Evolutionary conservation across 2,329 filamentous ascomycete genomes (phyloP).

Genomic region (Podosphaera leucotricha): DNA sequence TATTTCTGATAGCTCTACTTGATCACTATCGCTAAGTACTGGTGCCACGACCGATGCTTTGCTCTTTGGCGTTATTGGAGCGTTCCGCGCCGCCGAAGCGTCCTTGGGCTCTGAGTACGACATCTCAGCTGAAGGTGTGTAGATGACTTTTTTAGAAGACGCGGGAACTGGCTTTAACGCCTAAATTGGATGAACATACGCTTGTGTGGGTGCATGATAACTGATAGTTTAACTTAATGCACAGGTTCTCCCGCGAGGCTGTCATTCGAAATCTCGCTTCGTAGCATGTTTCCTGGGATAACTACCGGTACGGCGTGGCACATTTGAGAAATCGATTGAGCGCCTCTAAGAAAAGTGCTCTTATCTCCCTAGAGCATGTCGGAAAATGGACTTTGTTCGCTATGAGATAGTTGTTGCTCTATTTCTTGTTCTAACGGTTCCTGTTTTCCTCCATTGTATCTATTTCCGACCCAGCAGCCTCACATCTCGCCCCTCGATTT

Average conservation of each 20-base stretch:
- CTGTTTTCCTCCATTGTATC: slow-evolving; percentile 53
- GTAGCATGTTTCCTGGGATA: too few species aligned
- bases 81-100: slow-evolving; percentile 1
- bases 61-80: slow-evolving; percentile 28
- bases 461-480: slow-evolving; percentile 43
- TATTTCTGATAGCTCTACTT: slow-evolving; percentile 17
- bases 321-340: neutral
- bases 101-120: neutral
- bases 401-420: neutral
- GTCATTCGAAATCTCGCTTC: neutral
- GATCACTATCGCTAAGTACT: slow-evolving; percentile 23
- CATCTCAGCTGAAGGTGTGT: neutral
- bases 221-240: neutral
- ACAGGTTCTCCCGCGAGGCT: neutral
- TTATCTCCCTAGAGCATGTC: neutral
- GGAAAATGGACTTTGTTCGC: neutral
- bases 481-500: slow-evolving; percentile 47
- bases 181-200: neutral
- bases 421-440: slow-evolving; percentile 20
- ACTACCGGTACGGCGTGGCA: too few species aligned
- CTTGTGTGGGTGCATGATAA: neutral
- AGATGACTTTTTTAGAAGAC: neutral
- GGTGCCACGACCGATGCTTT: slow-evolving; percentile 30
- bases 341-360: neutral
- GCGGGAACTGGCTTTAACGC: neutral